Evolutionary conservation across 306 rosid genomes (phyloP), one percentile per base, ranked within the genome.

Genomic region (Gynostemma pentaphyllum): DNA sequence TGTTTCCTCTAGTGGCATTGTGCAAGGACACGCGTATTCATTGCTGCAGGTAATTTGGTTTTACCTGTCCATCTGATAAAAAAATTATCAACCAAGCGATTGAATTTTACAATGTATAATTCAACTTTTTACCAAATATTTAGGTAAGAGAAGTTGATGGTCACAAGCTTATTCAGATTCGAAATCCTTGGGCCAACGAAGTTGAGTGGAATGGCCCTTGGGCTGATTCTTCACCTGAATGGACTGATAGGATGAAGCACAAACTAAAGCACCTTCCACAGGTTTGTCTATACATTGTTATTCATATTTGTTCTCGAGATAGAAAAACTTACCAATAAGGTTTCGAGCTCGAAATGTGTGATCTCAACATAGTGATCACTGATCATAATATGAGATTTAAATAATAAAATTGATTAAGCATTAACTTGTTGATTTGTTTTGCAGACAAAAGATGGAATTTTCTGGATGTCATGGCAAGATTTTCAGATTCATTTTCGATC

Each of bases 401-500:
- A 47, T 36, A 36, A 57, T 72, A 14, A 66, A 61, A 53, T 70
- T n/a, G n/a, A n/a, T n/a, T 9, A 55, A 30, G 24, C 62, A 55
- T 4, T 14, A 10, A 13, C 16, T 18, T 13, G 12, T 37, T 39
- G 19, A 1, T 21, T 60, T 68, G 37, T 64, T 55, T 11, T 42
- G 71, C 90, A 94, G 99, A 88, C 99, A 40, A 88, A 80, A 72
- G 95, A 94, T 72, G 97, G 99, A 63, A 94, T 94, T 76, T 94
- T 94, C 77, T 94, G 99, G 99, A 88, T 94, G 99, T 94, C 99
- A 41, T 94, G 99, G 99, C 99, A 94, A 83, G 99, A 94, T 77
- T 94, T 94, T 73, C 99, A 94, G 80, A 84, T 94, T 78, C 99
- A 94, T 78, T 94, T 94, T 60, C 87, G 99, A 57, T 94, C 99